Percentiles rank a stretch among this genome's conserved stretches.
These are phyloP conservation scores for Beauveria brongniartii DNA, from an alignment of 2,329 filamentous ascomycete species.

Conservation along the genomic window DNA sequence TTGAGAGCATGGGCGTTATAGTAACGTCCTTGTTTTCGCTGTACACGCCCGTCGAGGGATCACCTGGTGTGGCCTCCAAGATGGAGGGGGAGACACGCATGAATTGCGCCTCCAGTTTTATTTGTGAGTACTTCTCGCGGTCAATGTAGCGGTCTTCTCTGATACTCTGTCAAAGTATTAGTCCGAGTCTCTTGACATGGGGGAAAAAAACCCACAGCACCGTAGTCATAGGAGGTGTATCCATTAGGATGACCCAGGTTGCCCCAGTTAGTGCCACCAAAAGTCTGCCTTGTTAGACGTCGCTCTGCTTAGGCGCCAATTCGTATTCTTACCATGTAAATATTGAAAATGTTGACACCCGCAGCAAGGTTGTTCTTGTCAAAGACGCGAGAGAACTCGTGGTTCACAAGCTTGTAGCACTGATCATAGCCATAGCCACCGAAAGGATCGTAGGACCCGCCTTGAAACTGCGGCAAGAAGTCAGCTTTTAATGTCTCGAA, in stretches of 20 bases:
- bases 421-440: slow-evolving; percentile 62
- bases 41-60: slow-evolving; percentile 41
- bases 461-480: slow-evolving; percentile 49
- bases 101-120: slow-evolving; percentile 71
- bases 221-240: slow-evolving; percentile 52
- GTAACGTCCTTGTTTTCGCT: slow-evolving; percentile 44
- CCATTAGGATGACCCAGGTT: slow-evolving; percentile 63
- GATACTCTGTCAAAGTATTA: slow-evolving; percentile 33
- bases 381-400: slow-evolving; percentile 71
- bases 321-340: slow-evolving; percentile 57
- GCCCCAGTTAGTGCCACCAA: slow-evolving; percentile 78
- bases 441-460: slow-evolving; percentile 66
- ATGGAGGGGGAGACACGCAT: slow-evolving; percentile 64
- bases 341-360: slow-evolving; percentile 58
- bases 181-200: neutral
- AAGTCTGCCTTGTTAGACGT: slow-evolving; percentile 35
- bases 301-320: neutral
- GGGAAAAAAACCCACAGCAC: slow-evolving; percentile 26
- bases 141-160: slow-evolving; percentile 59
- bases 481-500: neutral
- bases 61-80: slow-evolving; percentile 48
- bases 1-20: slow-evolving; percentile 52
- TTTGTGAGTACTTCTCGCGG: slow-evolving; percentile 71
- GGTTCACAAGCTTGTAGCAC: slow-evolving; percentile 57
- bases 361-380: slow-evolving; percentile 68